phyloP scores from a whole-genome alignment of 1,284 basidiomycete species.

The Volvariella surrecta region DNA sequence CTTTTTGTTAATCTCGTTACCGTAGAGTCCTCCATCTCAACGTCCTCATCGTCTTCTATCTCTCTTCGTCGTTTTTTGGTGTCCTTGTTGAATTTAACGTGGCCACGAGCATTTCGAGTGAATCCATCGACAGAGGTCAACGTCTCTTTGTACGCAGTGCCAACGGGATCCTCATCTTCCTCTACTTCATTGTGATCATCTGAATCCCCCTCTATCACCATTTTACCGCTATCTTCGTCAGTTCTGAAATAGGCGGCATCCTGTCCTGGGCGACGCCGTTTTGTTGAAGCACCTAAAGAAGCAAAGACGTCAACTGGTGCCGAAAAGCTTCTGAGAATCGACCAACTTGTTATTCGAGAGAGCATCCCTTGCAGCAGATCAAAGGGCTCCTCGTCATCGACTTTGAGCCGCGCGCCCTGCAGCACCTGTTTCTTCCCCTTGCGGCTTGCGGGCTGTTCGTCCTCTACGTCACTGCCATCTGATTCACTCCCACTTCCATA shows the following conservation, averaged over 20 bases:
- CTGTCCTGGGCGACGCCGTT: constrained; percentile 77
- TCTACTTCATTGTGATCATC: constrained; percentile 33
- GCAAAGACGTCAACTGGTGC: constrained; percentile 26
- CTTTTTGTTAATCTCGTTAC: constrained; percentile 43
- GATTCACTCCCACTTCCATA: constrained; percentile 91
- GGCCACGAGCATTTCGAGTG: constrained; percentile 75
- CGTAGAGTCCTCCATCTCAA: constrained; percentile 58
- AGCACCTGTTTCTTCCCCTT: constrained; percentile 8
- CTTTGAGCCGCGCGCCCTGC: constrained; percentile 57
- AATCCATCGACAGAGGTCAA: constrained; percentile 85
- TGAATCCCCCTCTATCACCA: constrained; percentile 72
- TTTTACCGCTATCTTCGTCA: constrained; percentile 81
- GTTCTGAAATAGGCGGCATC: constrained; percentile 85
- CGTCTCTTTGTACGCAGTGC: constrained; percentile 75
- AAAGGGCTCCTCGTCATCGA: constrained; percentile 94
- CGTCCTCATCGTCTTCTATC: constrained; percentile 53
- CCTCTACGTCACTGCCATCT: constrained; percentile 67
- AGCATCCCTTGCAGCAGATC: constrained; percentile 86
- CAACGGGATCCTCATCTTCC: constrained; percentile 42
- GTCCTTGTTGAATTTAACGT: constrained; percentile 94
- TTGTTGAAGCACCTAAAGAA: constrained; percentile 38
- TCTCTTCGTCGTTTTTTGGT: constrained; percentile 81
- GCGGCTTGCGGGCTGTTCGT: constrained; percentile 26
- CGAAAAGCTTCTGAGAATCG: constrained; percentile 7
- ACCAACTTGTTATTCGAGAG: constrained; percentile 68